Evolutionary conservation across 371 early-diverging fungal genomes (phyloP).

Genomic region (Circinella umbellata): DNA sequence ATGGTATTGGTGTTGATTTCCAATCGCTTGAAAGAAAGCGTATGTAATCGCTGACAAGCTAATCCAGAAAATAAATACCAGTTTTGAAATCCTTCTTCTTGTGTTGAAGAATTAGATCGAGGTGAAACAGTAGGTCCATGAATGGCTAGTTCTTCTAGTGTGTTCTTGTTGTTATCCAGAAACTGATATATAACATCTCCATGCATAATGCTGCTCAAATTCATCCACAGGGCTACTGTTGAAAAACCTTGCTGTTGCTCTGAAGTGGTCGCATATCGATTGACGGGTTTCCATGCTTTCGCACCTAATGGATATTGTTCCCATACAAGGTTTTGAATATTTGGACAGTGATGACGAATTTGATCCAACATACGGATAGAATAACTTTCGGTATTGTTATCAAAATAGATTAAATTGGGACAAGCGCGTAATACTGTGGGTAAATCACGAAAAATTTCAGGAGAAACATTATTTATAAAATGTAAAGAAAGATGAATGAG

Average conservation of each 20-base stretch:
- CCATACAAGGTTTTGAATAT: not conserved
- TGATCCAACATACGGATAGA: not conserved
- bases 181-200: not conserved
- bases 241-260: not conserved
- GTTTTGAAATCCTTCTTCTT: not conserved
- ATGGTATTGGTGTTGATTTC: not conserved
- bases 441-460: not conserved
- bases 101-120: not conserved
- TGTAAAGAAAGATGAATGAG: slow-evolving; percentile 4
- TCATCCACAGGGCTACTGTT: not conserved
- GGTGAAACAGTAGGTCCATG: not conserved
- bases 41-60: not conserved
- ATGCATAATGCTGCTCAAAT: not conserved
- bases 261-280: not conserved
- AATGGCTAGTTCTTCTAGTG: not conserved
- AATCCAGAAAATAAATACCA: not conserved
- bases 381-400: not conserved
- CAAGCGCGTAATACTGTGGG: not conserved
- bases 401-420: not conserved
- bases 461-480: not conserved
- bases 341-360: not conserved
- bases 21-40: not conserved
- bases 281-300: not conserved
- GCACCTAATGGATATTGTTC: not conserved
- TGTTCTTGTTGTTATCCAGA: not conserved